Evolutionary conservation across 1,284 basidiomycete species (phyloP), one percentile per base, ranked within the genome.

Genomic region (Pseudozyma sp.): DNA sequence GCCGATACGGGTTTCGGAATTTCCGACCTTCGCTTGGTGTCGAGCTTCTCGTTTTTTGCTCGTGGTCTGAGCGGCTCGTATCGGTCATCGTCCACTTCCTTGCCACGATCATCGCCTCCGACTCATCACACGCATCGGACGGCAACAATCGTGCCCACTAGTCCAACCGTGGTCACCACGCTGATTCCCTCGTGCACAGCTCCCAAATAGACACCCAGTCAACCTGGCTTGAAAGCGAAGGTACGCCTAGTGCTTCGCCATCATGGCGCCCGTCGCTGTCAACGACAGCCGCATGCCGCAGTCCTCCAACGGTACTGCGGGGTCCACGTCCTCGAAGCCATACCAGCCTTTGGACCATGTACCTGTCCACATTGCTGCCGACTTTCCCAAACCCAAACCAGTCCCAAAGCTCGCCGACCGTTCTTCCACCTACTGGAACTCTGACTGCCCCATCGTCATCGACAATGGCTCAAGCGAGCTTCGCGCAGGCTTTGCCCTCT

Each of bases 381-480:
- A 75, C 24, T 71, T 67, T 11, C 73, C 73, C 33, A 71, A 71
- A 17, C 73, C 73, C 6, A 68, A 61, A 39, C 61, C 73, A 8
- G 60, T 75, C 2, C 54, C 54, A 14, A 60, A 63, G 45, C 60
- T 75, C 47, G 39, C 56, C 50, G 78, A 80, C 52, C 68, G 65
- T 29, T 56, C 62, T 14, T 78, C 78, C 4, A 48, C 65, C 30
- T 75, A 77, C 54, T 78, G 69, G 72, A 59, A 77, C 40, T 65
- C 76, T 33, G 50, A 62, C 10, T 72, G 75, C 17, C 80, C 93
- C 0, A 90, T 98, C 72, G 89, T 96, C 80, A 94, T 97, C 77
- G 95, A 97, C 88, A 95, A 97, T 84, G 96, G 95, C 62, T 90
- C 94, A 6, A 92, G 91, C 39, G 90, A 88, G 60, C 87, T 98